Evolutionary conservation across 805 yeast species (phyloP).

Genomic region (Kluyveromyces nonfermentans): DNA sequence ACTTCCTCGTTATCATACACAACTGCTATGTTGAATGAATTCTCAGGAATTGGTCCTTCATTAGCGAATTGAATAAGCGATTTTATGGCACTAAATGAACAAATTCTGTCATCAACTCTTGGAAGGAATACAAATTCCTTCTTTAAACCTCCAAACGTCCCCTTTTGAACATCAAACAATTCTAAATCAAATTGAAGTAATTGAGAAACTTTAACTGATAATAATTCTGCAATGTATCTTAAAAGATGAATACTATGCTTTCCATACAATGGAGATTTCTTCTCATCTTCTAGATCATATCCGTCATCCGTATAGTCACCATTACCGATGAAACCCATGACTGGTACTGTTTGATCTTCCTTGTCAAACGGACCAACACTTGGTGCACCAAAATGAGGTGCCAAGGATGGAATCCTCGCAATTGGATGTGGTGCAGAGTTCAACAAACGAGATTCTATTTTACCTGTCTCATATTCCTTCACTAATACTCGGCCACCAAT

Average conservation of each 20-base stretch:
- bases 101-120: slow-evolving; percentile 75
- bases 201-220: slow-evolving; percentile 50
- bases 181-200: slow-evolving; percentile 67
- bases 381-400: slow-evolving; percentile 76
- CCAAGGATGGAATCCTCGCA: slow-evolving; percentile 76
- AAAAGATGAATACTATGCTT: slow-evolving; percentile 60
- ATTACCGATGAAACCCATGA: slow-evolving; percentile 46
- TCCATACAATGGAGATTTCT: slow-evolving; percentile 54
- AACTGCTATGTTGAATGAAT: slow-evolving; percentile 48
- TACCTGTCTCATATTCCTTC: slow-evolving; percentile 29
- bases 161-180: slow-evolving; percentile 73
- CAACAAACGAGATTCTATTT: slow-evolving; percentile 37
- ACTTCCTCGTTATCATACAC: slow-evolving; percentile 77
- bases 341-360: slow-evolving; percentile 73
- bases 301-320: slow-evolving; percentile 20
- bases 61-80: slow-evolving; percentile 43
- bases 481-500: slow-evolving; percentile 69
- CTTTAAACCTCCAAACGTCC: slow-evolving; percentile 66
- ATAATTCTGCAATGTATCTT: slow-evolving; percentile 56
- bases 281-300: slow-evolving; percentile 46
- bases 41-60: slow-evolving; percentile 33
- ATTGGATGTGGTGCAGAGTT: slow-evolving; percentile 59
- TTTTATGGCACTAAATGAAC: slow-evolving; percentile 62
- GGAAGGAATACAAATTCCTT: slow-evolving; percentile 75
- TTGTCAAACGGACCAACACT: slow-evolving; percentile 62